Conservation (phyloP, 129 eudicot genomes). For the Artemisia tridentata region DNA sequence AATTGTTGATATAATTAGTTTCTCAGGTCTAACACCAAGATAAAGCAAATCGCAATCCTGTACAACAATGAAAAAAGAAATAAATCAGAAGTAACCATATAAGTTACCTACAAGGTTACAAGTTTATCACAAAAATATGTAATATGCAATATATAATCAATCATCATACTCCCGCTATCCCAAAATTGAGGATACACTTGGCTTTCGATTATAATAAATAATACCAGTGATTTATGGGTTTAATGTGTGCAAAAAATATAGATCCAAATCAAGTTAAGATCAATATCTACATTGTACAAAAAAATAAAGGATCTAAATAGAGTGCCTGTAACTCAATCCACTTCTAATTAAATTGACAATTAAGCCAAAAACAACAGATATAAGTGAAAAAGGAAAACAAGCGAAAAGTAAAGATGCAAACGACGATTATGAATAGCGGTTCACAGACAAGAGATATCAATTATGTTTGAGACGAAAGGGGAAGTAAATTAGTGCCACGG, state of each 20-base stretch:
- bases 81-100: not conserved
- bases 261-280: not conserved
- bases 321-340: not conserved
- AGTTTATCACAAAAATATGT: not conserved
- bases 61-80: conserved; percentile 14
- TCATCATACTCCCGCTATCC: not conserved
- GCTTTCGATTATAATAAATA: conserved; percentile 3
- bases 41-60: conserved; percentile 98
- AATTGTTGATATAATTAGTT: conserved; percentile 67
- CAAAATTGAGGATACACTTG: conserved; percentile 5
- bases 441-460: not conserved
- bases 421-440: no score
- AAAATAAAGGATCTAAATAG: not conserved
- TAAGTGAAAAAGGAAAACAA: no score
- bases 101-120: conserved; percentile 6
- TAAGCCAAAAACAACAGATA: not conserved
- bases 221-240: not conserved
- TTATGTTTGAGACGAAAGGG: not conserved
- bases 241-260: not conserved
- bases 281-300: no score
- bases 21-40: conserved; percentile 86
- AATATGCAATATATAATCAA: not conserved
- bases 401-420: no score
- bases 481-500: conserved; percentile 1
- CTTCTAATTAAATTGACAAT: conserved; percentile 4